Conservation (phyloP, 2,329 filamentous ascomycete genomes). For the Fusarium sp. region DNA sequence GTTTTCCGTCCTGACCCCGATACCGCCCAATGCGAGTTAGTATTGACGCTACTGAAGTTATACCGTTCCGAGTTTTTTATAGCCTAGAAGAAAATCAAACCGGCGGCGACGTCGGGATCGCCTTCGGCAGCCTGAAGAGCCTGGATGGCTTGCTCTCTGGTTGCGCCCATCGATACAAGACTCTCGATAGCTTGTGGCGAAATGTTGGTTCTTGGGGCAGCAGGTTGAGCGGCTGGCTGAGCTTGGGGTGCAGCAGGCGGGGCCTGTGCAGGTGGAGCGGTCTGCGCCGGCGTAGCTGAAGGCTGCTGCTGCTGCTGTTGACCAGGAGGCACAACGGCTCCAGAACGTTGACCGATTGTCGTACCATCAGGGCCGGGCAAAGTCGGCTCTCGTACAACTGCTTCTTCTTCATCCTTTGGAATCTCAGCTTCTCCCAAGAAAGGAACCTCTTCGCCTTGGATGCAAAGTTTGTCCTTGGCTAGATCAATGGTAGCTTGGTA, state of each 20-base stretch:
- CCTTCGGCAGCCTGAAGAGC: constrained; percentile 86
- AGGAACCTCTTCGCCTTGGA: constrained; percentile 86
- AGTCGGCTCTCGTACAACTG: constrained; percentile 80
- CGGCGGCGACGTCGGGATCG: constrained; percentile 89
- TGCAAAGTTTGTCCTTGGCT: constrained; percentile 83
- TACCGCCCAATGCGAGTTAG: constrained; percentile 20
- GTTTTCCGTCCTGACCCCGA: constrained; percentile 25
- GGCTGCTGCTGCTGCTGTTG: constrained; percentile 33
- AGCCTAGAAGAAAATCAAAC: constrained; percentile 71
- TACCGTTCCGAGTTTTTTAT: neutral
- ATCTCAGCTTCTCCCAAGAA: constrained; percentile 95
- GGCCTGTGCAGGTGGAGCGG: constrained; percentile 44
- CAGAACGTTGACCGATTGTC: constrained; percentile 84
- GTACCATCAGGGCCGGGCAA: constrained; percentile 89
- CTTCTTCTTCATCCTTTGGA: constrained; percentile 84
- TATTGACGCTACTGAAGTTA: constrained; percentile 13
- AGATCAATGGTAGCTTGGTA: constrained; percentile 95
- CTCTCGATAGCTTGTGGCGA: constrained; percentile 77
- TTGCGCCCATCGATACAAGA: constrained; percentile 81
- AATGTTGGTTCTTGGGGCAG: constrained; percentile 50
- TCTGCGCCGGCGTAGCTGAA: constrained; percentile 32
- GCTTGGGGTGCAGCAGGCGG: constrained; percentile 44
- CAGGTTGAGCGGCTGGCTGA: constrained; percentile 45
- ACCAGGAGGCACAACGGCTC: constrained; percentile 68
- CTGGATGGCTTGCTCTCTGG: constrained; percentile 78